These are phyloP conservation scores for Phialophora tarda DNA, from an alignment of 2,329 filamentous ascomycete genomes.

Conservation along the genomic window DNA sequence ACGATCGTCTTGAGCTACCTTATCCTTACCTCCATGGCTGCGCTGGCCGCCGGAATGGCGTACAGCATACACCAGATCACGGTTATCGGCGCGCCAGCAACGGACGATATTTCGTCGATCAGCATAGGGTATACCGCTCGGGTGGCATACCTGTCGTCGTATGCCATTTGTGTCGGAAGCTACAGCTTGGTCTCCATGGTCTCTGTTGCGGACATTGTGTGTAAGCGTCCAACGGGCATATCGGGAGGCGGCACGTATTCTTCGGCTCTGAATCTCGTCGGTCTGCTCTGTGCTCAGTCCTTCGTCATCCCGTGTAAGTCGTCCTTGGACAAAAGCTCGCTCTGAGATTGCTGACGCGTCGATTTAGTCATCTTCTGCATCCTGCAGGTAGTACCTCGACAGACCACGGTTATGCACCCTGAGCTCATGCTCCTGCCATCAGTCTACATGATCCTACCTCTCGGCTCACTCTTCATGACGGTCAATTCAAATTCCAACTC, in stretches of 20 bases:
- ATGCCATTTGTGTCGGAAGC: slow-evolving; percentile 32
- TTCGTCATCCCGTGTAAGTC: slow-evolving; percentile 35
- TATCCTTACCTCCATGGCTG: slow-evolving; percentile 20
- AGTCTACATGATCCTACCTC: slow-evolving; percentile 32
- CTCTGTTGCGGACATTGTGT: slow-evolving; percentile 31
- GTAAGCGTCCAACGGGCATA: slow-evolving; percentile 27
- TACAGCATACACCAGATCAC: slow-evolving; percentile 28
- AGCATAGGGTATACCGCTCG: slow-evolving; percentile 7
- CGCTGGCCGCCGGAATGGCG: slow-evolving; percentile 17
- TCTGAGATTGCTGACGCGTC: not conserved
- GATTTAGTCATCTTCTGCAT: slow-evolving; percentile 35
- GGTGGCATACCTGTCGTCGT: slow-evolving; percentile 22
- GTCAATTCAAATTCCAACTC: slow-evolving; percentile 24
- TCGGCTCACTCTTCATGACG: slow-evolving; percentile 36
- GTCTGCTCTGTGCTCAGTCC: slow-evolving; percentile 31
- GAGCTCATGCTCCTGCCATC: slow-evolving; percentile 31
- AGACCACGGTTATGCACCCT: slow-evolving; percentile 17
- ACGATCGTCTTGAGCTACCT: slow-evolving; percentile 27
- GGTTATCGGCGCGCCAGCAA: slow-evolving; percentile 12
- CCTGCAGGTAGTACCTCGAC: slow-evolving; percentile 22
- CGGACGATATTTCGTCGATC: not conserved
- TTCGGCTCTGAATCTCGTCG: slow-evolving; percentile 35
- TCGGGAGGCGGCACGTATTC: slow-evolving; percentile 26
- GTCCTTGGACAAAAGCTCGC: not conserved
- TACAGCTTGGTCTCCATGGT: slow-evolving; percentile 30